Conservation (phyloP, 495 filamentous ascomycete genomes). For the Aspergillus baeticus region DNA sequence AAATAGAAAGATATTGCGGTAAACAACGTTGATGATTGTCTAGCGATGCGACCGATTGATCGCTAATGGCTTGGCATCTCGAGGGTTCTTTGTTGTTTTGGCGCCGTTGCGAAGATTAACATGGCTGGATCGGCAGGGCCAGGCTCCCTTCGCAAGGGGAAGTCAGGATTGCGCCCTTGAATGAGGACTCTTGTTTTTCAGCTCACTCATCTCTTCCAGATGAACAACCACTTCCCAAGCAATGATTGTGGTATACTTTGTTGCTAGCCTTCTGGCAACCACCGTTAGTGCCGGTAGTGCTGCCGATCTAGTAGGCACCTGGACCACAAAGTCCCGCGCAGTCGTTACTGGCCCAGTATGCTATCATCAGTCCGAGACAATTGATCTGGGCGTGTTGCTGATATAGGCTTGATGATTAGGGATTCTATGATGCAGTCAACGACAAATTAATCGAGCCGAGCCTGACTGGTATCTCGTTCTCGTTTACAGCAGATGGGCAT, state of each 20-base stretch:
- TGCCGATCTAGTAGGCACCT: constrained; percentile 65
- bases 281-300: constrained; percentile 34
- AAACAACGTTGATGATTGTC: neutral
- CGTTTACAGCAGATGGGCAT: constrained; percentile 69
- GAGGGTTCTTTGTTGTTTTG: constrained; percentile 8
- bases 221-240: neutral
- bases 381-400: neutral
- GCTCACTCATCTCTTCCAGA: neutral
- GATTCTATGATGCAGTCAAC: constrained; percentile 71
- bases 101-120: neutral
- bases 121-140: constrained; percentile 19
- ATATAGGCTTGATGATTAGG: constrained; percentile 37
- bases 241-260: constrained; percentile 20
- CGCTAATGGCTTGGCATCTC: constrained; percentile 8
- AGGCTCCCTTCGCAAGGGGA: constrained; percentile 10
- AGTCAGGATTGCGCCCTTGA: constrained; percentile 13
- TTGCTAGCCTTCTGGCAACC: constrained; percentile 20
- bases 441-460: constrained; percentile 68
- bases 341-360: constrained; percentile 74
- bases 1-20: neutral
- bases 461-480: constrained; percentile 77
- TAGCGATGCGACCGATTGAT: neutral
- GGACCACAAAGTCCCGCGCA: constrained; percentile 71
- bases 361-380: neutral
- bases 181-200: constrained; percentile 1